A percentile compares a stretch with the other conserved stretches of the same genome.
Conservation (phyloP, 2,329 filamentous ascomycete species). For the Xylaria sp. region DNA sequence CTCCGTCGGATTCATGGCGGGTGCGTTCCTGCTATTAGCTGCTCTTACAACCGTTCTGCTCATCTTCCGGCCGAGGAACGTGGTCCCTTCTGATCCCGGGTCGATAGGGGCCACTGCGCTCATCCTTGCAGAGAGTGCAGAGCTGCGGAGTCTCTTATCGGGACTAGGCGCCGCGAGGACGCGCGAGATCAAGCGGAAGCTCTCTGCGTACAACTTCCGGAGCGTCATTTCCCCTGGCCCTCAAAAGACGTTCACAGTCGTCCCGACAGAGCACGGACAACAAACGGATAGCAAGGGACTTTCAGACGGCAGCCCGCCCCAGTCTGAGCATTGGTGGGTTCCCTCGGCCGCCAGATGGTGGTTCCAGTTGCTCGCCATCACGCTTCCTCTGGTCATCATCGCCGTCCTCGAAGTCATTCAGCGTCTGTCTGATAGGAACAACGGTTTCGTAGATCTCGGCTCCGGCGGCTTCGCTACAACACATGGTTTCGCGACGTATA, state of each 20-base stretch:
- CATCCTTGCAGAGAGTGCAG: constrained; percentile 18
- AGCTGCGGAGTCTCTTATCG: constrained; percentile 9
- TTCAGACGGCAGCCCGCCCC: neutral
- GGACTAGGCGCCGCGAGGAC: constrained; percentile 15
- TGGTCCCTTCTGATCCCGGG: constrained; percentile 22
- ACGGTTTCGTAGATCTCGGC: constrained; percentile 18
- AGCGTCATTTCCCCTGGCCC: constrained; percentile 8
- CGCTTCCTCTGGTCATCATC: constrained; percentile 13
- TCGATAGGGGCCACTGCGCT: constrained; percentile 24
- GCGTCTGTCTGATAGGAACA: constrained; percentile 14
- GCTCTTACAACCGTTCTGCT: constrained; percentile 9
- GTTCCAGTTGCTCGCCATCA: constrained; percentile 18
- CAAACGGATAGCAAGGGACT: neutral
- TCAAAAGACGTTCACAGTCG: constrained; percentile 12
- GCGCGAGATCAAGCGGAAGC: constrained; percentile 6
- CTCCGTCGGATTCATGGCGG: constrained; percentile 23
- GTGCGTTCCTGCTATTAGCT: constrained; percentile 13
- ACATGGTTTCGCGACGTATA: constrained; percentile 18
- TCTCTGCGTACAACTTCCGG: constrained; percentile 16
- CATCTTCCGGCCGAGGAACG: constrained; percentile 17
- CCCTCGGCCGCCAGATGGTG: constrained; percentile 14
- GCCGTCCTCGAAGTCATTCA: constrained; percentile 22
- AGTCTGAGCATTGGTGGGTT: constrained; percentile 20
- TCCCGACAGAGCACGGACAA: neutral
- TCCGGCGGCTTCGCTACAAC: constrained; percentile 8